These are phyloP conservation scores for Buxus sempervirens DNA, from an alignment of 164 flowering plant genomes.

Conservation along the genomic window DNA sequence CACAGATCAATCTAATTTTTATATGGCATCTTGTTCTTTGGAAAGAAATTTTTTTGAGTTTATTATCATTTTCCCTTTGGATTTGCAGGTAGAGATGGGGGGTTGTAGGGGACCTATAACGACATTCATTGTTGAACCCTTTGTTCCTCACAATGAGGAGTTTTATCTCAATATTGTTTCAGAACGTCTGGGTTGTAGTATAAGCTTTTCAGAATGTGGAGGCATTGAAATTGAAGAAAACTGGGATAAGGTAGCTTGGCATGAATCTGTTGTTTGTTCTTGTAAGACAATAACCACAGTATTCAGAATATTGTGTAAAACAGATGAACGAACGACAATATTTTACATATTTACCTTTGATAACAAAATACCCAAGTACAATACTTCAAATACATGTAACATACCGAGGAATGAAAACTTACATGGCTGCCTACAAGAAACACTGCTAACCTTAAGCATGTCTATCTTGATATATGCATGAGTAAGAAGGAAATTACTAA, in stretches of 20 bases:
- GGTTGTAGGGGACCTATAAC: constrained; percentile 93
- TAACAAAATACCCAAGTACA: too few species aligned
- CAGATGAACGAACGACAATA: too few species aligned
- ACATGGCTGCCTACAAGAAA: too few species aligned
- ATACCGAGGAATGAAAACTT: too few species aligned
- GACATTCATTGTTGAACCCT: constrained; percentile 89
- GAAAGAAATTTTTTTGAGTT: not conserved
- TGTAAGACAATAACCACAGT: not conserved
- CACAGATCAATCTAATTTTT: too few species aligned
- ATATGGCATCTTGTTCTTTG: not conserved
- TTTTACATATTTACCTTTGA: too few species aligned
- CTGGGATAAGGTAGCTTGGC: constrained; percentile 76
- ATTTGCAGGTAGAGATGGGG: constrained; percentile 70
- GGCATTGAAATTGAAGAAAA: constrained; percentile 96
- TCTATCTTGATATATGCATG: too few species aligned
- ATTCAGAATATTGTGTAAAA: too few species aligned
- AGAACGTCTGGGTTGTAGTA: constrained; percentile 74
- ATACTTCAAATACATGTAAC: too few species aligned
- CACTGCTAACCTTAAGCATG: too few species aligned
- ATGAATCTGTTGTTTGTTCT: not conserved
- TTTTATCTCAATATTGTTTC: constrained; percentile 84
- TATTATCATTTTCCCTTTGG: not conserved
- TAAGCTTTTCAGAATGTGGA: constrained; percentile 95
- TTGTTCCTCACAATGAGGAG: constrained; percentile 80
- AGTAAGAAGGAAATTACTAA: too few species aligned